Percentiles rank a stretch among this genome's conserved stretches.
These are phyloP conservation scores for Leptoxyphium fumago DNA, from an alignment of 2,329 filamentous ascomycete genomes.

Conservation along the genomic window DNA sequence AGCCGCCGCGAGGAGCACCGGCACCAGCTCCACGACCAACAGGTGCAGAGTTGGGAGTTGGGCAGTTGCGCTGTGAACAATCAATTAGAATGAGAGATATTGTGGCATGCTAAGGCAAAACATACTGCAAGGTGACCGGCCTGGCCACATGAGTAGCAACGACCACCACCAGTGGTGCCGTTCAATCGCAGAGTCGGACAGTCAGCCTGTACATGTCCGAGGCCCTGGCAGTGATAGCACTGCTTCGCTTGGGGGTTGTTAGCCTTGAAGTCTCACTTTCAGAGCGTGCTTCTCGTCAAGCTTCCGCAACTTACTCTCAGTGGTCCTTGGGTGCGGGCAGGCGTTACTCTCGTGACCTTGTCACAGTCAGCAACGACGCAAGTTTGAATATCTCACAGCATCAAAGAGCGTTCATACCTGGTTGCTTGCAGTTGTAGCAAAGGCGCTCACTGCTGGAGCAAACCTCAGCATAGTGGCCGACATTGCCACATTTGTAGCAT, in stretches of 20 bases:
- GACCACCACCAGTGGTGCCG: constrained; percentile 63
- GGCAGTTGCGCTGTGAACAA: constrained; percentile 58
- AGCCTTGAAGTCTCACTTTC: constrained; percentile 7
- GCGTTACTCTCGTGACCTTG: constrained; percentile 90
- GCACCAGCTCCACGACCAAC: constrained; percentile 48
- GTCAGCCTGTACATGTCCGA: constrained; percentile 96
- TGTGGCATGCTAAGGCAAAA: constrained; percentile 9
- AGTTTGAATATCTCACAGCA: neutral
- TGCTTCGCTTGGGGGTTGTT: constrained; percentile 57
- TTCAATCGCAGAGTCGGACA: constrained; percentile 91
- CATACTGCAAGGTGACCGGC: constrained; percentile 79
- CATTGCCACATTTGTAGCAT: constrained; percentile 40
- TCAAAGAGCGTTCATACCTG: constrained; percentile 34
- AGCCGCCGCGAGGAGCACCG: constrained; percentile 52
- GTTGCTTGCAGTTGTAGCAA: constrained; percentile 99
- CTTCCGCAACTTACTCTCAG: constrained; percentile 52
- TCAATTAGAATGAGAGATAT: neutral
- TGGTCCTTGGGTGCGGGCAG: constrained; percentile 91
- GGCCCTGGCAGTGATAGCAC: constrained; percentile 98
- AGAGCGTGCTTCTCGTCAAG: neutral
- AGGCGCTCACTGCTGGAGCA: constrained; percentile 96
- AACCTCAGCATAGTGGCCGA: constrained; percentile 56
- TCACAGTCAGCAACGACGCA: constrained; percentile 1
- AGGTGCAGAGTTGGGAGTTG: constrained; percentile 48
- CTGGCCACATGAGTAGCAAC: constrained; percentile 95